These are phyloP conservation scores for Aspergillus conjunctus DNA, from an alignment of 495 filamentous ascomycete genomes.

Conservation along the genomic window DNA sequence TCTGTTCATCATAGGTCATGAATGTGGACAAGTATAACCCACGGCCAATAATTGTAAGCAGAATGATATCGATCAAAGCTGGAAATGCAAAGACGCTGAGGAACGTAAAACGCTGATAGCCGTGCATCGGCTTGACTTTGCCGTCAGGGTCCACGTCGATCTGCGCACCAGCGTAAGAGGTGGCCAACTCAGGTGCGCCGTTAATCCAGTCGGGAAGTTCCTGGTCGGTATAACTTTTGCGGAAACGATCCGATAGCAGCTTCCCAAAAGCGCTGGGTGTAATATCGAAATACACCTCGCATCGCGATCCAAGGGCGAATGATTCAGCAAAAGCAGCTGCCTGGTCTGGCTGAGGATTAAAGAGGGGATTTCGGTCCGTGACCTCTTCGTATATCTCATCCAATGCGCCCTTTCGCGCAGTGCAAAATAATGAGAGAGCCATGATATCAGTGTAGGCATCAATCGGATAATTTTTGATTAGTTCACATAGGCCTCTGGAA, in stretches of 20 bases:
- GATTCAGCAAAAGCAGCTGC: constrained; percentile 63
- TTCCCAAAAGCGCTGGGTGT: constrained; percentile 56
- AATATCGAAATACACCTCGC: constrained; percentile 62
- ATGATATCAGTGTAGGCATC: constrained; percentile 55
- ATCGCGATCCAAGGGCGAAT: constrained; percentile 62
- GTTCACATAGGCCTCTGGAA: constrained; percentile 36
- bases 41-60: constrained; percentile 58
- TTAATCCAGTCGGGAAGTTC: constrained; percentile 56
- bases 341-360: constrained; percentile 59
- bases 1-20: constrained; percentile 53
- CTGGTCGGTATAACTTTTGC: constrained; percentile 50
- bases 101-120: constrained; percentile 57
- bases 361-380: constrained; percentile 59
- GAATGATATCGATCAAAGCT: constrained; percentile 59
- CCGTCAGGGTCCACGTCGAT: constrained; percentile 57
- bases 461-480: constrained; percentile 42
- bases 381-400: constrained; percentile 64
- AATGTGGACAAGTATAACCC: constrained; percentile 59
- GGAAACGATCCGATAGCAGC: constrained; percentile 55
- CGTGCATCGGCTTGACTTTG: constrained; percentile 45
- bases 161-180: constrained; percentile 56
- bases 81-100: constrained; percentile 63
- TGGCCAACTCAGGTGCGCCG: constrained; percentile 52
- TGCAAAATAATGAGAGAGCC: constrained; percentile 57
- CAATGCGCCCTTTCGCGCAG: constrained; percentile 55